Base-by-base conservation (phyloP, 805 yeast genomes). In the Isabelozyma rhagii region DNA sequence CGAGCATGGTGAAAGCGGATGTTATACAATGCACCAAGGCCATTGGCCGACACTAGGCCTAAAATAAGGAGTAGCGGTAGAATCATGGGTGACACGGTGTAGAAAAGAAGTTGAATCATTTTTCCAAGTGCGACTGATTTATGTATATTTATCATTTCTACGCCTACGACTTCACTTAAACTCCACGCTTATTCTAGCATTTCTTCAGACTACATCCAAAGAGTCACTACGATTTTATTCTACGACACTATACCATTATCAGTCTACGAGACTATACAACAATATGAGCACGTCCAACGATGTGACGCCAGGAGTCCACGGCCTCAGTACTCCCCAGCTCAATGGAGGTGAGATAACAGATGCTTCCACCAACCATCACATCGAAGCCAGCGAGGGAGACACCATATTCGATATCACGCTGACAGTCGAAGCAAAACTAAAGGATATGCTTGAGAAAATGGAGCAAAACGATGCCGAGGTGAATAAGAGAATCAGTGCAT, bases 281-380 rank as follows among this genome's bases (percentile, higher is more conserved):
- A 21, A 6, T 21, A 21, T 21, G 25, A 21, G 25, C 25, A 21
- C 36, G 2, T 31, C 36, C 8, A 31, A 8, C 8, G 36, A 31
- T 4, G n/a, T 21, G 14, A 8, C 18, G 8, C 18, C 41, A 15
- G 41, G 41, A 39, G 41, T 39, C 15, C 15, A 14, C 53, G 59
- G 68, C 1, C 67, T 72, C 38, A 61, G 66, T 11, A 72, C 77
- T 5, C 68, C 72, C 2, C 66, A 65, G 29, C 52, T 69, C 29
- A 60, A 62, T 5, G 64, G 61, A 28, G 71, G 71, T 8, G 64
- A 63, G 45, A 48, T 62, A 8, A 41, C 51, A 13, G 44, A 34
- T 15, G 36, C 46, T 25, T 17, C 45, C 17, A 21, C 47, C 13
- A 41, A 11, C 15, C 36, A 21, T 15, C 21, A 40, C n/a, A 31